These are phyloP conservation scores for Colletotrichum sp. DNA, from an alignment of 2,329 filamentous ascomycete species.

Conservation along the genomic window DNA sequence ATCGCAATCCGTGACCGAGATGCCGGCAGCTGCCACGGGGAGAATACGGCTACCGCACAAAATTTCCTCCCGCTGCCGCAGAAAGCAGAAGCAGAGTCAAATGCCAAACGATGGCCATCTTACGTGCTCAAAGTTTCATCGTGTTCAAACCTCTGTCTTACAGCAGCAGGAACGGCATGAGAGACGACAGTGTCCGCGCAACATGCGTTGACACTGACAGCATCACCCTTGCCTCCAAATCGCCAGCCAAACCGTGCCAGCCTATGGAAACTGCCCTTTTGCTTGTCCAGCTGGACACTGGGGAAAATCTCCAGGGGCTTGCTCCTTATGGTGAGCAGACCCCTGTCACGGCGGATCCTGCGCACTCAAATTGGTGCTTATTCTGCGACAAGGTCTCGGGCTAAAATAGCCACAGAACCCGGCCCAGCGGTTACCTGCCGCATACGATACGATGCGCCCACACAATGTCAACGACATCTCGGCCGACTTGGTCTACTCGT, in stretches of 20 bases:
- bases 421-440: conserved; percentile 5
- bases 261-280: background rate
- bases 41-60: background rate
- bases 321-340: background rate
- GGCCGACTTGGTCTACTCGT: background rate
- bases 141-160: background rate
- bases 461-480: conserved; percentile 1
- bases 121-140: conserved; percentile 5
- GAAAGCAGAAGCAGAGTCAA: background rate
- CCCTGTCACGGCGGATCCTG: conserved; percentile 12
- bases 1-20: conserved; percentile 18
- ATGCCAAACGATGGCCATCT: background rate
- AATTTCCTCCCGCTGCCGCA: background rate
- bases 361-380: conserved; percentile 4
- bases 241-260: background rate
- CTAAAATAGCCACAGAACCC: conserved; percentile 17
- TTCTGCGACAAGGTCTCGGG: conserved; percentile 13
- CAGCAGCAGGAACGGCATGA: background rate
- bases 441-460: background rate
- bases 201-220: background rate
- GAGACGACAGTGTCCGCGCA: background rate
- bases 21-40: background rate
- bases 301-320: background rate
- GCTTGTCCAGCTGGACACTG: background rate
- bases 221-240: background rate